phyloP scores from a whole-genome alignment of 2,329 filamentous ascomycete genomes.

The Aspergillus arachidicola region DNA sequence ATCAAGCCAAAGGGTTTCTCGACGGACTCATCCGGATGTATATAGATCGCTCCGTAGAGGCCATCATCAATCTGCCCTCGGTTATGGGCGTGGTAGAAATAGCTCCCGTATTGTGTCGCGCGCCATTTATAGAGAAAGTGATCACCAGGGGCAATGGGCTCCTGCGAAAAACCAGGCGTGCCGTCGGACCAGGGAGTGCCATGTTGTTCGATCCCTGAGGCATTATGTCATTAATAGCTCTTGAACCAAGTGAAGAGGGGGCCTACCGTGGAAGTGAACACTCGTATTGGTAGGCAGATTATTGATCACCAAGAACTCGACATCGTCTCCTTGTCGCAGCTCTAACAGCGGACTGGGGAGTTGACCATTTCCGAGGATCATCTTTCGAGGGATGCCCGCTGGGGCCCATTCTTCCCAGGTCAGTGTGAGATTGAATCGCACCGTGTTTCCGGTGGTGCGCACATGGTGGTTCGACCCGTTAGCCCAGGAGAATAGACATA shows the following conservation, averaged over 20 bases:
- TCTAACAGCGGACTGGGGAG: constrained; percentile 31
- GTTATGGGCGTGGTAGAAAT: constrained; percentile 63
- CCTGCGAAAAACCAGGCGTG: constrained; percentile 57
- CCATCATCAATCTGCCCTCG: constrained; percentile 61
- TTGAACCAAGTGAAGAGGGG: not conserved
- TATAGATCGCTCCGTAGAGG: constrained; percentile 57
- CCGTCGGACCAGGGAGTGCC: constrained; percentile 62
- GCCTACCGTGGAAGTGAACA: constrained; percentile 36
- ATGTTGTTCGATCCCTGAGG: constrained; percentile 47
- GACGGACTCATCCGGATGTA: constrained; percentile 42
- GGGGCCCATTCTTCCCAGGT: constrained; percentile 34
- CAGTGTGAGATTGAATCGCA: constrained; percentile 34
- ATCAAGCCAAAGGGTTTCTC: constrained; percentile 56
- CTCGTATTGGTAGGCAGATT: constrained; percentile 26
- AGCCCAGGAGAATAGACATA: constrained; percentile 12
- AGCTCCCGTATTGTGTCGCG: constrained; percentile 58
- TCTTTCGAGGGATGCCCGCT: constrained; percentile 31
- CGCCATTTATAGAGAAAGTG: constrained; percentile 56
- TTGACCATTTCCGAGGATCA: constrained; percentile 31
- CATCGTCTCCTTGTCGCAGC: constrained; percentile 29
- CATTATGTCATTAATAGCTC: not conserved
- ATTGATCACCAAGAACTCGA: constrained; percentile 33
- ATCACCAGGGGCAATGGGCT: constrained; percentile 51
- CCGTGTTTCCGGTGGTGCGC: constrained; percentile 14
- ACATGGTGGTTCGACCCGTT: constrained; percentile 7